Conservation (phyloP, 2,329 filamentous ascomycete genomes). For the Aspergillus udagawae region DNA sequence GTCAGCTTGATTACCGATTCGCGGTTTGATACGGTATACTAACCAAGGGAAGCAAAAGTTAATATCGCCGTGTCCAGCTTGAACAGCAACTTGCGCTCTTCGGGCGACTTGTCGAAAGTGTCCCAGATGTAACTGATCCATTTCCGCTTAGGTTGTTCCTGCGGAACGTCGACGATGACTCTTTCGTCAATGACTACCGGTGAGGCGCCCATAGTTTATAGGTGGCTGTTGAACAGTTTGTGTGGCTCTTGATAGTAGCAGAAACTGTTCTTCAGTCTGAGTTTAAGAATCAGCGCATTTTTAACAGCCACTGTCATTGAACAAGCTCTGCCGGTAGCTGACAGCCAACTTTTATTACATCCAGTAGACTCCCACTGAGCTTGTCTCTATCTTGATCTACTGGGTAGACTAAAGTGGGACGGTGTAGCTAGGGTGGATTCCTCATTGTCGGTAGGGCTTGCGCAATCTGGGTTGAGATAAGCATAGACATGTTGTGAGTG, state of each 20-base stretch:
- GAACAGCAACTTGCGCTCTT: constrained; percentile 47
- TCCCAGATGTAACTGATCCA: constrained; percentile 53
- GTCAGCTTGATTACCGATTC: background rate
- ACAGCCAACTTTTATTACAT: too few relatives aligned
- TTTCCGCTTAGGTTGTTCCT: constrained; percentile 31
- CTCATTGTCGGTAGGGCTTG: constrained; percentile 2
- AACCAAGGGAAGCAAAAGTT: constrained; percentile 45
- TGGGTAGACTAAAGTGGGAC: background rate
- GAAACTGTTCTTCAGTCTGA: too few relatives aligned
- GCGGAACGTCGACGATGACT: constrained; percentile 13
- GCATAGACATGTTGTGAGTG: too few relatives aligned
- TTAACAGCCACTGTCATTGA: too few relatives aligned
- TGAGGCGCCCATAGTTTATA: constrained; percentile 14
- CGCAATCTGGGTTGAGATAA: background rate
- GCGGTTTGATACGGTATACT: background rate
- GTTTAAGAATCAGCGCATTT: too few relatives aligned
- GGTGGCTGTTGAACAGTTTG: background rate
- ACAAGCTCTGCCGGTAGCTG: too few relatives aligned
- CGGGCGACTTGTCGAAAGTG: constrained; percentile 49
- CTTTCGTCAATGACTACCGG: constrained; percentile 11
- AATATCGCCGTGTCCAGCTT: constrained; percentile 49
- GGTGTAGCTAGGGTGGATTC: background rate
- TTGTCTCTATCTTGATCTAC: background rate
- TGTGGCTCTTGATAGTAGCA: too few relatives aligned
- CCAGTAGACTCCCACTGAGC: too few relatives aligned